Percentiles rank a stretch among this genome's conserved stretches.
phyloP scores from a whole-genome alignment of 1,139 yeast genomes.

The Geotrichum klebahnii region DNA sequence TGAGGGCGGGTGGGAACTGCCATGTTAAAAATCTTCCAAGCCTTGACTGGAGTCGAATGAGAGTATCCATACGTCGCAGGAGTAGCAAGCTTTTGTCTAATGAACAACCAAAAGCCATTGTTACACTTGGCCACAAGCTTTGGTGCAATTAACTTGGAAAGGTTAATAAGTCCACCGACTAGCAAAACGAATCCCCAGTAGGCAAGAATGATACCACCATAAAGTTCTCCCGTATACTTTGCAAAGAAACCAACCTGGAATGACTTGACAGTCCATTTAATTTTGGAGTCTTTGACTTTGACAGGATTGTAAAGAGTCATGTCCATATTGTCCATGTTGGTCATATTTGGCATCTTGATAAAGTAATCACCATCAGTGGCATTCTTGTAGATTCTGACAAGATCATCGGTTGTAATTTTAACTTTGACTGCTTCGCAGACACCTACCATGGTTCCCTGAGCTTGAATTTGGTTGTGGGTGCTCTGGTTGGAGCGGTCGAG shows the following conservation, averaged over 20 bases:
- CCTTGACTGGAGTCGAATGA: neutral
- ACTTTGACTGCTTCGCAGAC: neutral
- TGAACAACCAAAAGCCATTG: neutral
- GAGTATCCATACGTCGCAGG: slow-evolving; percentile 11
- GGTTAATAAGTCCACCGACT: slow-evolving; percentile 8
- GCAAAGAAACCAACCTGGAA: neutral
- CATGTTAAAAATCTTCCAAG: neutral
- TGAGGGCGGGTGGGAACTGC: slow-evolving; percentile 60
- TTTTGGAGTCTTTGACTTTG: neutral
- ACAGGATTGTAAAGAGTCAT: neutral
- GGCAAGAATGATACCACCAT: slow-evolving; percentile 14
- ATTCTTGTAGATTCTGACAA: neutral
- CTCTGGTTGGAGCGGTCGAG: neutral
- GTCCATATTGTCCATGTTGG: neutral
- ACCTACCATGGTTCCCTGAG: neutral
- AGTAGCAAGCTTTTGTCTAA: neutral
- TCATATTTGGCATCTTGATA: neutral
- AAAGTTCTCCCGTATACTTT: slow-evolving; percentile 7
- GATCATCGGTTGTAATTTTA: neutral
- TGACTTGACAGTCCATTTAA: neutral
- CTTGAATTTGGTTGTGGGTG: neutral
- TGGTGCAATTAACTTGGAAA: neutral
- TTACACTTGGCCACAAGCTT: slow-evolving; percentile 1
- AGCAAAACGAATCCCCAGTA: slow-evolving; percentile 17
- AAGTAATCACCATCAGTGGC: slow-evolving; percentile 5